phyloP scores from a whole-genome alignment of 116 monocot genomes.

The Cymodocea nodosa region DNA sequence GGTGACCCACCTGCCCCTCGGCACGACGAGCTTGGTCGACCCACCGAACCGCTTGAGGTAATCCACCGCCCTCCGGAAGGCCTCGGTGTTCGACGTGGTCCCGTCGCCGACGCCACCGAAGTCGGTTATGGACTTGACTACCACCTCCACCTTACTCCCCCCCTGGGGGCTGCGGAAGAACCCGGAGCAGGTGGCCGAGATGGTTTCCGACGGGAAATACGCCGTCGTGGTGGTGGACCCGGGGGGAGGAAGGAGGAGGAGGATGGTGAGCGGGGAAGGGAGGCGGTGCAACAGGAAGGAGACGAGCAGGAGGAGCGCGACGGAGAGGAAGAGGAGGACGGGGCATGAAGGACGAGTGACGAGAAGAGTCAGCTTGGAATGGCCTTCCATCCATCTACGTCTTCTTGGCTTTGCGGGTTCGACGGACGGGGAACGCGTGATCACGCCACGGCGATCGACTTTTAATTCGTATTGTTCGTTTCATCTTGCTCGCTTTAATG shows the following conservation, averaged over 20 bases:
- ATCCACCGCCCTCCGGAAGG: slow-evolving; percentile 43
- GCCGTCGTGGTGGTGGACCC: too few species aligned
- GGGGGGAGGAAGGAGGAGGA: too few species aligned
- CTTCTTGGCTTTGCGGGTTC: too few species aligned
- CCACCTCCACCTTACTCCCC: slow-evolving; percentile 10
- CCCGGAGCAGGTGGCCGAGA: slow-evolving; percentile 23
- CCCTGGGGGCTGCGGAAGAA: slow-evolving; percentile 22
- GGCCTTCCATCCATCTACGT: too few species aligned
- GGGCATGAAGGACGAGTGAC: slow-evolving; percentile 2
- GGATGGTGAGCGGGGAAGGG: neutral
- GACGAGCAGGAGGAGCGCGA: neutral
- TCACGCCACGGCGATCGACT: too few species aligned
- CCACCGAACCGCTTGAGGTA: slow-evolving; percentile 32
- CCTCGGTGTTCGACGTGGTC: slow-evolving; percentile 46
- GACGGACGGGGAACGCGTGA: too few species aligned
- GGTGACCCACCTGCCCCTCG: slow-evolving; percentile 65
- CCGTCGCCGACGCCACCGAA: slow-evolving; percentile 80
- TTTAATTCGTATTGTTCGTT: too few species aligned
- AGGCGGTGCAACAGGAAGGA: slow-evolving; percentile 1
- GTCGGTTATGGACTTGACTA: slow-evolving; percentile 23
- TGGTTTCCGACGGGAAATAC: neutral
- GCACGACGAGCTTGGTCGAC: slow-evolving; percentile 52
- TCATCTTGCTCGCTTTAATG: too few species aligned
- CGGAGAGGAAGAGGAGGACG: neutral
- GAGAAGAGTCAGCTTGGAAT: too few species aligned